Evolutionary conservation across 2,329 filamentous ascomycete genomes (phyloP), one percentile per base, ranked within the genome.

Genomic region (Dactylonectria estremocensis): DNA sequence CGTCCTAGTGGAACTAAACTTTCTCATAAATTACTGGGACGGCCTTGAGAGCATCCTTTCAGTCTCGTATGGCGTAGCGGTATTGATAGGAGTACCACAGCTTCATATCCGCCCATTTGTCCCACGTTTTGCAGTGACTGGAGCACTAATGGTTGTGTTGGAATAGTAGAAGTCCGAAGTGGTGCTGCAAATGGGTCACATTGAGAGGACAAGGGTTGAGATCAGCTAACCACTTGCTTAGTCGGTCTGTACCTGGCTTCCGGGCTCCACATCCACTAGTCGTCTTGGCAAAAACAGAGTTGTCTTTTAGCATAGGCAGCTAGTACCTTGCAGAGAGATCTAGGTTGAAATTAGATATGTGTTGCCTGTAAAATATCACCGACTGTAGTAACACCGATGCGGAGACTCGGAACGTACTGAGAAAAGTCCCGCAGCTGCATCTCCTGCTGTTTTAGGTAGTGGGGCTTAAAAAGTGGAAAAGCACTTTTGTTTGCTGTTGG

Each of bases 401-500:
- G 43, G n/a, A 45, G n/a, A 45, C 40, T 45, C 40, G n/a, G 40
- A 45, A 45, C n/a, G 10, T 45, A 20, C 43, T 10, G 43, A 20
- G 43, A 45, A 45, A 45, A 45, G 16, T 20, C n/a, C 43, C 43
- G 43, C 43, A 45, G 43, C 43, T 45, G 43, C 43, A 45, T 45
- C 43, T 45, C 43, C 43, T 45, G 43, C n/a, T n/a, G n/a, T n/a
- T n/a, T n/a, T n/a, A 10, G 43, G 43, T 20, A 20, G 43, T 20
- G 43, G n/a, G 43, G 43, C 43, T 20, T 45, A 46, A 46, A 46
- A 13, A 46, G n/a, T 46, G 43, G 43, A 46, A 46, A 22, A 46
- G 43, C n/a, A 46, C 43, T 46, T 46, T 46, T 46, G 43, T 46
- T 46, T 13, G 43, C 43, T 46, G 43, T 46, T 46, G 18, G 43